phyloP scores from a whole-genome alignment of 305 asterid species.

The Plantago lanceolata region DNA sequence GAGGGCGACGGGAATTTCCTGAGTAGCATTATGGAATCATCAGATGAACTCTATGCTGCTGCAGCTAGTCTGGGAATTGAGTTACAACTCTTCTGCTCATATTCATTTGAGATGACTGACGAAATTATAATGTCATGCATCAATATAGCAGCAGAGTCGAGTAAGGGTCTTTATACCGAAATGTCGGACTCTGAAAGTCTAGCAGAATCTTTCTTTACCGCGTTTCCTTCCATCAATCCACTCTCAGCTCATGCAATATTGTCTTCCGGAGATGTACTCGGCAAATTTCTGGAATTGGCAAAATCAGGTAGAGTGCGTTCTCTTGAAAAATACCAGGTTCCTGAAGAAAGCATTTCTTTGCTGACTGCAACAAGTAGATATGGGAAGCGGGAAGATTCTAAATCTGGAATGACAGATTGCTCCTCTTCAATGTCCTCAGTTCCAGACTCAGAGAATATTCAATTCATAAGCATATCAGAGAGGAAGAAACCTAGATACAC shows the following conservation, averaged over 20 bases:
- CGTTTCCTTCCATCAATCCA: constrained; percentile 90
- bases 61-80: constrained; percentile 90
- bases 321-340: constrained; percentile 59
- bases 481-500: constrained; percentile 53
- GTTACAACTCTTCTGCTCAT: constrained; percentile 74
- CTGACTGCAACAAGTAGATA: constrained; percentile 57
- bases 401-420: constrained; percentile 89
- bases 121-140: constrained; percentile 80
- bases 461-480: constrained; percentile 37
- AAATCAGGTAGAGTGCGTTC: constrained; percentile 43
- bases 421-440: constrained; percentile 73
- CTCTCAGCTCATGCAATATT: constrained; percentile 91
- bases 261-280: constrained; percentile 59
- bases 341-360: constrained; percentile 67
- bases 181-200: constrained; percentile 80
- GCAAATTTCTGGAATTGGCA: constrained; percentile 65
- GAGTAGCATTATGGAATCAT: constrained; percentile 75
- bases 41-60: constrained; percentile 95
- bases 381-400: constrained; percentile 86
- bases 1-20: constrained; percentile 79
- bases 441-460: constrained; percentile 57
- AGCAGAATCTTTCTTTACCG: constrained; percentile 85
- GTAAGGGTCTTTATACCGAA: constrained; percentile 52
- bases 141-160: constrained; percentile 45
- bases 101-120: constrained; percentile 77